Conservation (phyloP, 805 yeast genomes). For the Starmerella kuoi region DNA sequence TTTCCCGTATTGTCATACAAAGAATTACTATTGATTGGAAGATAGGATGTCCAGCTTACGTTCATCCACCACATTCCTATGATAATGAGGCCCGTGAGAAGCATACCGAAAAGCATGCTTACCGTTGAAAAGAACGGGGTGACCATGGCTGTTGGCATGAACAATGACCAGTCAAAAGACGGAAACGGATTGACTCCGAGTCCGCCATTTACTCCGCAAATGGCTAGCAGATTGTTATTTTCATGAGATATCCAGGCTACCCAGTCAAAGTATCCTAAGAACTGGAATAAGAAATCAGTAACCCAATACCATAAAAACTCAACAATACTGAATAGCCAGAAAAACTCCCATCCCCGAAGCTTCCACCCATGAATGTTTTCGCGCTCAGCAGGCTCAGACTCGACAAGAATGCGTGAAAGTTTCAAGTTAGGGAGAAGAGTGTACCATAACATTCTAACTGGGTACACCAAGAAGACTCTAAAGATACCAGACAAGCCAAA, state of each 20-base stretch:
- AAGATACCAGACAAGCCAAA: conserved; percentile 56
- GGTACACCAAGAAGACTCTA: conserved; percentile 47
- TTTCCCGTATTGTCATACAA: conserved; percentile 35
- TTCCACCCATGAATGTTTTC: conserved; percentile 36
- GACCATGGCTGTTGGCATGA: conserved; percentile 27
- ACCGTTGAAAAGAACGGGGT: conserved; percentile 35
- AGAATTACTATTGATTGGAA: conserved; percentile 39
- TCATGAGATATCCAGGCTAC: conserved; percentile 46
- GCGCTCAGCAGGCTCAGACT: conserved; percentile 5
- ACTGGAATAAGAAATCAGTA: conserved; percentile 54
- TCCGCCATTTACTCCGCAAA: conserved; percentile 35
- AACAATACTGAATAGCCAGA: neutral
- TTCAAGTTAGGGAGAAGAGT: conserved; percentile 38
- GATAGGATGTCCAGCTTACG: conserved; percentile 39
- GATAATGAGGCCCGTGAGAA: conserved; percentile 12
- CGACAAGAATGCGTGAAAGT: conserved; percentile 37
- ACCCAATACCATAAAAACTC: conserved; percentile 43
- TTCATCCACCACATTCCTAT: conserved; percentile 34
- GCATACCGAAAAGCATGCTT: conserved; percentile 30
- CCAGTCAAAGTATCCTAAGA: conserved; percentile 52
- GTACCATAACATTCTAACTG: conserved; percentile 45
- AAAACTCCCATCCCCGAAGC: neutral
- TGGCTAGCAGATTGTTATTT: conserved; percentile 36
- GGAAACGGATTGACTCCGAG: conserved; percentile 44
- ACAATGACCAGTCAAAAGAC: conserved; percentile 38